Evolutionary conservation across 1,284 basidiomycete genomes (phyloP), one percentile per base, ranked within the genome.

Genomic region (Papiliotrema fonsecae): DNA sequence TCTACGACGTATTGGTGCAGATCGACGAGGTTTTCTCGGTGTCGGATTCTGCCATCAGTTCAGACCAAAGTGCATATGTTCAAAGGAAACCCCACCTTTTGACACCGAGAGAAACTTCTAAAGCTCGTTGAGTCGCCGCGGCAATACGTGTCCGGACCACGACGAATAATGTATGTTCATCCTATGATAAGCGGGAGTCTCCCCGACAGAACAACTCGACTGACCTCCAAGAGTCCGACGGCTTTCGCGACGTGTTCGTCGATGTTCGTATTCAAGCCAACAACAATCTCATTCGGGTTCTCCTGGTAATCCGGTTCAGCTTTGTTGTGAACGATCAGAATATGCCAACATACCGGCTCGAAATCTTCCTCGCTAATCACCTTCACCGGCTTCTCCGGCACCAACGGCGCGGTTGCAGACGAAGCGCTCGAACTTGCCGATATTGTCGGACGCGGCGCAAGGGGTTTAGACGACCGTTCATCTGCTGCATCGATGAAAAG

Each of bases 1-100:
- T 74, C 72, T 3, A 67, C 46, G 13, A 74, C 65, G 49, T 74
- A 74, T 50, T 72, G 69, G 30, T 67, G 58, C 26, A 74, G 51
- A 43, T 70, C 67, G 16, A 54, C 52, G 36, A 71, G 22, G 18
- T 60, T 61, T 38, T 64, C 63, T 6, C 66, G 62, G 60, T 74
- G 70, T 16, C 72, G 49, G 45, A 61, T 65, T 51, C 67, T 67
- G 38, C 16, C 25, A 6, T 36, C 18, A 21, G n/a, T 7, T 22
- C 18, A 28, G 16, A 26, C 28, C 21, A 37, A 27, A 30, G 16
- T n/a, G n/a, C n/a, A n/a, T n/a, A 14, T 14, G 22, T 21, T 21
- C 14, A 32, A 18, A 3, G 10, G 26, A 13, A 3, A 6, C 50
- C 55, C 44, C 28, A 67, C 67, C 69, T 60, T n/a, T 61, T 73